phyloP scores from a whole-genome alignment of 441 rosid species.

The Gossypium gossypioides region DNA sequence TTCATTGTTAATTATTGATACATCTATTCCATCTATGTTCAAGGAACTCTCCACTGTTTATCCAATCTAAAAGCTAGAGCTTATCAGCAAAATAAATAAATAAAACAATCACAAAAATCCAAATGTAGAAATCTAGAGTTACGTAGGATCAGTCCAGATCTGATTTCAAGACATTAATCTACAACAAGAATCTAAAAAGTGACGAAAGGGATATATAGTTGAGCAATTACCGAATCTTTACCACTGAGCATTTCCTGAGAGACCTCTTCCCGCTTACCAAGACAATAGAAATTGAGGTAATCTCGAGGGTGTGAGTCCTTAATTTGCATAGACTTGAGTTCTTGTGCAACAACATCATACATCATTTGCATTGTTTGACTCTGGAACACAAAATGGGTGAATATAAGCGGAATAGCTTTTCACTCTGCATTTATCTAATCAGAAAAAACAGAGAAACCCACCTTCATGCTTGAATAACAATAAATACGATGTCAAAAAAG shows the following conservation, averaged over 20 bases:
- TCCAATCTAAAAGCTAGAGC: neutral
- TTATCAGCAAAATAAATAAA: neutral
- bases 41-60: constrained; percentile 1
- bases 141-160: neutral
- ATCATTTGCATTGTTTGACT: constrained; percentile 85
- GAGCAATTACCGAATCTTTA: constrained; percentile 35
- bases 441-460: neutral
- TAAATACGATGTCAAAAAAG: neutral
- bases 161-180: neutral
- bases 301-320: constrained; percentile 61
- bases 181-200: constrained; percentile 9
- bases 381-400: constrained; percentile 38
- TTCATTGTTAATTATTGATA: neutral
- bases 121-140: neutral
- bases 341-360: constrained; percentile 54
- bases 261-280: constrained; percentile 60
- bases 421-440: neutral
- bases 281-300: constrained; percentile 84
- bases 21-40: neutral
- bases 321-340: constrained; percentile 38
- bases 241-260: constrained; percentile 23
- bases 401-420: constrained; percentile 6
- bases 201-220: neutral
- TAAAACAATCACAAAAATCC: neutral
- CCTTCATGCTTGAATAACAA: neutral